phyloP scores from a whole-genome alignment of 768 basidiomycete species.

The Inosperma sp. region DNA sequence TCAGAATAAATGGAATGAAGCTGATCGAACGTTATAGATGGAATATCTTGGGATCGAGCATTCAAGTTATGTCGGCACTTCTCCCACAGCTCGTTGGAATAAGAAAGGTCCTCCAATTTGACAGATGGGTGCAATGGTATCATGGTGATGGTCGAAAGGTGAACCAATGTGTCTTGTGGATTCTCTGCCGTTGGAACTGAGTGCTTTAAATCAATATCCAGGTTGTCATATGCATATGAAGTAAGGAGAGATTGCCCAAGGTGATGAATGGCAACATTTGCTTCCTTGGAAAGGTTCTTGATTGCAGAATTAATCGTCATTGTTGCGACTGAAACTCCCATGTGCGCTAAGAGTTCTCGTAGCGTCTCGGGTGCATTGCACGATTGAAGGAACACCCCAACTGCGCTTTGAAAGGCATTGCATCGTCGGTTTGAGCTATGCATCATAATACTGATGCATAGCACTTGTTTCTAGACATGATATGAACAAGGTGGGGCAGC shows the following conservation, averaged over 20 bases:
- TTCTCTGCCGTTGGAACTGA: slow-evolving; percentile 29
- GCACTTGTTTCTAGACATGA: slow-evolving; percentile 17
- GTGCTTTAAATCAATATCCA: slow-evolving; percentile 36
- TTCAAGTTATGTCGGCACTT: slow-evolving; percentile 23
- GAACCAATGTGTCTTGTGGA: slow-evolving; percentile 20
- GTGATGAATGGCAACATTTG: slow-evolving; percentile 12
- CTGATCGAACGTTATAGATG: slow-evolving; percentile 12
- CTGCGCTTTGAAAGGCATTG: slow-evolving; percentile 12
- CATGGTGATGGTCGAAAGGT: slow-evolving; percentile 31
- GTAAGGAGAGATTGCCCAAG: slow-evolving; percentile 24
- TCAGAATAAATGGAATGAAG: slow-evolving; percentile 21
- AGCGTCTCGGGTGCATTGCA: slow-evolving; percentile 4
- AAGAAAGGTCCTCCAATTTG: slow-evolving; percentile 11
- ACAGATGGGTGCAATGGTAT: slow-evolving; percentile 27
- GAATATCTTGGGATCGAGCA: slow-evolving; percentile 1
- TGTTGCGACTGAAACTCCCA: slow-evolving; percentile 27
- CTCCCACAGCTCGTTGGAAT: slow-evolving; percentile 32
- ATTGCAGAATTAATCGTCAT: slow-evolving; percentile 22
- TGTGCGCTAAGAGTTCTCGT: slow-evolving; percentile 23
- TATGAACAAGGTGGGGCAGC: no score
- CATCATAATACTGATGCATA: slow-evolving; percentile 15
- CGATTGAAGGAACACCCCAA: slow-evolving; percentile 14
- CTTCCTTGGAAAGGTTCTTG: slow-evolving; percentile 22
- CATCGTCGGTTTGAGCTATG: slow-evolving; percentile 12
- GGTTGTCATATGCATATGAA: slow-evolving; percentile 39